Percentiles rank a stretch among this genome's conserved stretches.
Conservation (phyloP, 2,329 filamentous ascomycete species). For the Myriosclerotinia duriaeana region DNA sequence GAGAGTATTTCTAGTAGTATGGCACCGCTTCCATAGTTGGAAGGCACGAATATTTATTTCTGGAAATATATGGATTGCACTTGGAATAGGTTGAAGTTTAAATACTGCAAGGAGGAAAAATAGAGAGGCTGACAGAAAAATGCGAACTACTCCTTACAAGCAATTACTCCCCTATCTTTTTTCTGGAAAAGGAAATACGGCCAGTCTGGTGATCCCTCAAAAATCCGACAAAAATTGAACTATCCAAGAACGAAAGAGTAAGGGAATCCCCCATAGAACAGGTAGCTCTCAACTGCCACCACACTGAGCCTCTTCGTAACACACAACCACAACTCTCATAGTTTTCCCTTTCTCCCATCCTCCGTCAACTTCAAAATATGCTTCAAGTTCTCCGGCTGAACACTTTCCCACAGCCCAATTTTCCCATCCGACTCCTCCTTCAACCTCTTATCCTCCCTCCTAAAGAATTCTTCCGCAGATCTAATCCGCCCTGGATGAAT, state of each 20-base stretch:
- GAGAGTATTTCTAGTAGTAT: too few relatives aligned
- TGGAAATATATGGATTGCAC: too few relatives aligned
- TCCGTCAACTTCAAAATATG: slow-evolving; percentile 38
- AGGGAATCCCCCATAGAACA: neutral
- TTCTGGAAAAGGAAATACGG: too few relatives aligned
- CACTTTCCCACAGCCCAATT: slow-evolving; percentile 42
- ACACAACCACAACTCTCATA: slow-evolving; percentile 11
- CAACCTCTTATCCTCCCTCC: slow-evolving; percentile 43
- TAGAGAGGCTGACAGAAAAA: too few relatives aligned
- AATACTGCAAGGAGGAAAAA: too few relatives aligned
- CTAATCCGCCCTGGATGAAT: slow-evolving; percentile 52
- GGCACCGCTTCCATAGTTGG: too few relatives aligned
- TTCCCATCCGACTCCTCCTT: slow-evolving; percentile 29
- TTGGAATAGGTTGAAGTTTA: too few relatives aligned
- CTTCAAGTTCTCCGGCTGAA: slow-evolving; percentile 34
- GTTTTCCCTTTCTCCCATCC: slow-evolving; percentile 34
- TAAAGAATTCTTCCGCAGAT: slow-evolving; percentile 52
- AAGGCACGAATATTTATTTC: too few relatives aligned
- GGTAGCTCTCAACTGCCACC: neutral
- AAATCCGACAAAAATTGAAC: neutral
- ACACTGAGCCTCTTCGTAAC: neutral
- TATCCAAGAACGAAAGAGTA: neutral
- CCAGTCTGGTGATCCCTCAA: too few relatives aligned
- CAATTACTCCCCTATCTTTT: too few relatives aligned
- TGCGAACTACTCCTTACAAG: too few relatives aligned